phyloP scores from a whole-genome alignment of 2,329 filamentous ascomycete genomes.

The Chlorencoelia australis region DNA sequence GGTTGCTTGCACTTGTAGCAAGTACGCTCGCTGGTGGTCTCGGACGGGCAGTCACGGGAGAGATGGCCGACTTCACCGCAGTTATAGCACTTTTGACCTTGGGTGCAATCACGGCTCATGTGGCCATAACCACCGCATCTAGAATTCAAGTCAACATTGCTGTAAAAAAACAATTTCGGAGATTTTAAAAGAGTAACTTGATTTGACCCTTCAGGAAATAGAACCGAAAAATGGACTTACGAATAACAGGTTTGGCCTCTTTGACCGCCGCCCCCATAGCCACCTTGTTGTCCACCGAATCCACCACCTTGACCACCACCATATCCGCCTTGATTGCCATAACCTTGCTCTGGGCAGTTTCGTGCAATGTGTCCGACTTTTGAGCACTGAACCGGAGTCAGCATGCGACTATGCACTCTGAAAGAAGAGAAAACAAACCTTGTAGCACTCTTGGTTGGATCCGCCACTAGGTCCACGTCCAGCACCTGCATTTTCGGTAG shows the following conservation, averaged over 20 bases:
- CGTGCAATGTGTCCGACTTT: constrained; percentile 94
- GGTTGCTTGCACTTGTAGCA: constrained; percentile 88
- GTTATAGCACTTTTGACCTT: constrained; percentile 99
- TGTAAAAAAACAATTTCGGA: no score
- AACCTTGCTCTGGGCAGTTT: constrained; percentile 59
- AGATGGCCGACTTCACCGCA: constrained; percentile 80
- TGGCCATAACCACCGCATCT: constrained; percentile 93
- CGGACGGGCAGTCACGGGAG: constrained; percentile 81
- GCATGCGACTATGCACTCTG: background rate
- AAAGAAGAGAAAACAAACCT: constrained; percentile 32
- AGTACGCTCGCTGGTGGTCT: constrained; percentile 82
- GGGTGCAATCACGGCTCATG: constrained; percentile 94
- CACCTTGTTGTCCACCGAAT: no score
- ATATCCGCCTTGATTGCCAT: constrained; percentile 32
- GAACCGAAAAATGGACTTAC: no score
- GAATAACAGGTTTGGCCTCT: constrained; percentile 90
- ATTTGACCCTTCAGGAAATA: no score
- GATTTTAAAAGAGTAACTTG: no score
- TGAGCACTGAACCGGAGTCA: constrained; percentile 53
- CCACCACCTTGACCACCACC: constrained; percentile 29
- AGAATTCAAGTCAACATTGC: no score
- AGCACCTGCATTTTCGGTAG: constrained; percentile 24
- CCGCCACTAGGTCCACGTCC: constrained; percentile 27
- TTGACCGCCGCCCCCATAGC: constrained; percentile 41
- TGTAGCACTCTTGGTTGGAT: constrained; percentile 73